Base-by-base conservation (phyloP, 208 protist genomes). In the Wallacemonas rigidus region DNA sequence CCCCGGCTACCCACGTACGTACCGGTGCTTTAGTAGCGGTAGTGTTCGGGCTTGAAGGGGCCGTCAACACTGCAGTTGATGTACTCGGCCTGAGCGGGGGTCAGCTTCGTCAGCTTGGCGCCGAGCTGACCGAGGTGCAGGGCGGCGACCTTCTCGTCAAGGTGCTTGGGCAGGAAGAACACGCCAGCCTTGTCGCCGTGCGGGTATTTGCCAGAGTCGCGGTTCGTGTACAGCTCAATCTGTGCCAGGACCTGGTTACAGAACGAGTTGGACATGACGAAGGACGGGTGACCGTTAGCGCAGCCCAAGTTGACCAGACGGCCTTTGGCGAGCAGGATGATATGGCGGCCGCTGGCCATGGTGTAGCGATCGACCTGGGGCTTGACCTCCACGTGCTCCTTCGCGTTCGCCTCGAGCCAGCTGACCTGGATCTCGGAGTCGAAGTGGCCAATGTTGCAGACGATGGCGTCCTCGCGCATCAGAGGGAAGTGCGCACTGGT, bases 381-480 rank as follows among this genome's bases (percentile, higher is more conserved):
- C 93, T 99, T 99, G 83, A 99, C 98, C 87, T 99, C 98, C 68
- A 97, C 89, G 74, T 92, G 88, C 72, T 90, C 85, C 75, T 98
- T 93, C 57, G 94, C 97, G 78, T 96, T 90, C 39, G 74, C 78
- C 76, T 97, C 87, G 51, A 99, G 89, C 85, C 91, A 98, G 53
- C 80, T 85, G 63, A 99, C 98, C 85, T 99, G 97, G 80, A 99
- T 99, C 94, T 99, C 99, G 76, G 98, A 99, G 93, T 99, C 98
- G 79, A 99, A 99, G 90, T 99, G 99, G 76, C 99, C 99, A 89
- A 99, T 99, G 97, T 99, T 99, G 90, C 98, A 99, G 64, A 99
- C 97, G 82, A 99, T 99, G 70, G 96, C 97, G 87, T 99, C 95
- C 76, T 99, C 93, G 80, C 97, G 98, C 99, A 99, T 99, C 69